phyloP scores from a whole-genome alignment of 1,284 basidiomycete genomes.

The Tetrapyrgos nigripes region DNA sequence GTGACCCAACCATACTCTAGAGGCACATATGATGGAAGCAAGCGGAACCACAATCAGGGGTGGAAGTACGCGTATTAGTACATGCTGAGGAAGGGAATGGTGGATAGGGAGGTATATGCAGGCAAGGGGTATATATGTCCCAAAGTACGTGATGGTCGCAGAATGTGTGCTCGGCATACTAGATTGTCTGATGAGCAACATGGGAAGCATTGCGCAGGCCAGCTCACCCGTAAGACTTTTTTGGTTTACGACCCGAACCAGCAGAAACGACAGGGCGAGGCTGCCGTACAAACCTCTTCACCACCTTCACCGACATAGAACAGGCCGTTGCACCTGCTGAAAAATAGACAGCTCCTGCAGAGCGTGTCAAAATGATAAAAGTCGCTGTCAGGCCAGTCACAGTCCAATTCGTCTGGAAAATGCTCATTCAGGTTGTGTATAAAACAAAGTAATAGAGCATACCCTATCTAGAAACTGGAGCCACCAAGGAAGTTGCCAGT shows the following conservation, averaged over 20 bases:
- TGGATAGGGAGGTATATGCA: slow-evolving; percentile 58
- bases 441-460: slow-evolving; percentile 4
- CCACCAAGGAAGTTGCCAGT: slow-evolving; percentile 21
- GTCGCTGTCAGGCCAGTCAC: slow-evolving; percentile 66
- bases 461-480: slow-evolving; percentile 41
- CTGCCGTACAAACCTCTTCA: slow-evolving; percentile 75
- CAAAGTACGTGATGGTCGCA: slow-evolving; percentile 76
- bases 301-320: slow-evolving; percentile 66
- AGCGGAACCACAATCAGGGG: slow-evolving; percentile 59
- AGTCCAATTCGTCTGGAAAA: slow-evolving; percentile 45
- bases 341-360: slow-evolving; percentile 75
- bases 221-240: slow-evolving; percentile 66
- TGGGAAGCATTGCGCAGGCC: not conserved
- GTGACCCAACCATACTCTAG: slow-evolving; percentile 81
- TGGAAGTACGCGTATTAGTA: slow-evolving; percentile 44
- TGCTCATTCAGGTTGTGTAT: not conserved
- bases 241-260: slow-evolving; percentile 45
- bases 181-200: slow-evolving; percentile 7
- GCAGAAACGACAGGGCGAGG: slow-evolving; percentile 62
- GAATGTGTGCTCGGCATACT: slow-evolving; percentile 94
- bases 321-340: slow-evolving; percentile 68
- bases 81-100: slow-evolving; percentile 47
- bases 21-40: slow-evolving; percentile 63
- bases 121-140: slow-evolving; percentile 69
- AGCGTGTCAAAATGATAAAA: slow-evolving; percentile 69